Percentiles rank a stretch among this genome's conserved stretches.
Evolutionary conservation across 1,284 basidiomycete genomes (phyloP).

Genomic region (Leccinum subrobustum): DNA sequence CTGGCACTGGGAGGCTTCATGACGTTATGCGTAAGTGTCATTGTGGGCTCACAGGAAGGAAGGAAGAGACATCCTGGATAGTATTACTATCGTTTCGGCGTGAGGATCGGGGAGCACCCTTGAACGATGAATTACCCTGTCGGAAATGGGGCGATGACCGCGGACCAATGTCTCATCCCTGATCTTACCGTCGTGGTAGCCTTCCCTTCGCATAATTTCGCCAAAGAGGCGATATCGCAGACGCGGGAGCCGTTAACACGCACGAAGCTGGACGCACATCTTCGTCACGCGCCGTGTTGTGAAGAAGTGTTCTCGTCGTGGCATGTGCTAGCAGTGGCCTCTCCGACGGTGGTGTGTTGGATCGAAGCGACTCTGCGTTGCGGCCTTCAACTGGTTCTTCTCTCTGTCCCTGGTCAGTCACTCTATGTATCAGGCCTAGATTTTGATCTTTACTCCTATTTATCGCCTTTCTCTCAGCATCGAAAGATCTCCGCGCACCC

Average conservation of each 20-base stretch:
- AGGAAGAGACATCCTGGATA: neutral
- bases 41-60: constrained; percentile 1
- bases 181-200: neutral
- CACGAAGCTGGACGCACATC: neutral
- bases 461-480: neutral
- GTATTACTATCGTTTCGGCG: constrained; percentile 1
- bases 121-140: constrained; percentile 6
- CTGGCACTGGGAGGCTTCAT: constrained; percentile 1
- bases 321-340: neutral
- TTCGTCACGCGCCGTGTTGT: neutral
- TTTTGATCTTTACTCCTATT: neutral
- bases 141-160: constrained; percentile 12
- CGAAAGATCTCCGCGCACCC: neutral
- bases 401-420: neutral
- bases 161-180: constrained; percentile 12
- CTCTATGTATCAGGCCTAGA: neutral
- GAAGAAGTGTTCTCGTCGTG: neutral
- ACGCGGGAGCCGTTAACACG: constrained; percentile 1
- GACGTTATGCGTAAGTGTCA: constrained; percentile 8
- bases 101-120: constrained; percentile 22
- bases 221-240: neutral
- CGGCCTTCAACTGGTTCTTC: neutral
- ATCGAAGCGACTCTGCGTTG: neutral
- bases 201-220: neutral
- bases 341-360: neutral